Base-by-base conservation (phyloP, 768 basidiomycete genomes). In the Boletus patriciae region DNA sequence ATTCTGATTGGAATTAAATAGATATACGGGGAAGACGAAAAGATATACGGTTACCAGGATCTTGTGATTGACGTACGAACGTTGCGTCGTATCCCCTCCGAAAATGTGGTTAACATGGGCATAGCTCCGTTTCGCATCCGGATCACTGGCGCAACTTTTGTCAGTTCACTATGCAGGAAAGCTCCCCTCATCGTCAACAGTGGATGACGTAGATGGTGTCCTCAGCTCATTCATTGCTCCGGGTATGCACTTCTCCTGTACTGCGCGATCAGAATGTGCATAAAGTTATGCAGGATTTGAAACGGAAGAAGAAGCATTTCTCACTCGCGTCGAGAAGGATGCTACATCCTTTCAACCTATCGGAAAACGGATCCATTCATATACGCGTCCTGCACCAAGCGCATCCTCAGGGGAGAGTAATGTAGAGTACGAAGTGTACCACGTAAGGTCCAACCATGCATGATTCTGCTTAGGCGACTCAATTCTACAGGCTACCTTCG, bases 1-100 rank as follows among this genome's bases (percentile, higher is more conserved):
- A 38, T 43, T 25, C 48, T 63, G 27, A 69, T 15, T 19, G 12
- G 13, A 29, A 33, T 46, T 18, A 7, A 50, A 50, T 42, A 93
- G 91, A 94, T 99, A 66, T 98, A 86, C 68, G 96, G 96, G 50
- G 93, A 98, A 65, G 90, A 96, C 51, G 94, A 99, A 75, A 94
- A 87, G 75, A 88, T 98, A 54, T 98, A 96, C 70, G 96, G 96
- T 3, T 98, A 97, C 74, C 81, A 85, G 59, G 87, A 87, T 66
- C 79, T 99, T 34, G 70, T 80, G 27, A 87, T 98, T 63, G 85
- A 96, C 68, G 94, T 97, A 67, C 59, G 86, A 73, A 46, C 15
- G 18, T 37, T 44, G 15, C 13, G n/a, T 49, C 36, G 29, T 18
- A 48, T 29, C 49, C 27, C 52, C 25, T 50, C 34, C 41, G 8